A percentile compares a stretch with the other conserved stretches of the same genome.
phyloP scores from a whole-genome alignment of 2,329 filamentous ascomycete species.

The Diaporthe sp. region DNA sequence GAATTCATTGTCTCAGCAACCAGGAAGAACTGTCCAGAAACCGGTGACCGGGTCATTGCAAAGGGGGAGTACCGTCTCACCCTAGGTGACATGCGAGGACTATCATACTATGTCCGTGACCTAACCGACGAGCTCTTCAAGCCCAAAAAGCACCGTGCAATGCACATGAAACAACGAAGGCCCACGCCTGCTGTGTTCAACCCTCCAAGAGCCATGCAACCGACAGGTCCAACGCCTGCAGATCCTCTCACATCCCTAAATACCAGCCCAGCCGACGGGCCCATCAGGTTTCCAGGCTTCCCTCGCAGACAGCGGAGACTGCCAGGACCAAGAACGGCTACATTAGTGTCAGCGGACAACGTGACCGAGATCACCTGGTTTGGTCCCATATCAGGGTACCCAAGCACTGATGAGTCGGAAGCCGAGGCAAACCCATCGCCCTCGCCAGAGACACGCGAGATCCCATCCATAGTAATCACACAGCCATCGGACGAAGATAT shows the following conservation, averaged over 20 bases:
- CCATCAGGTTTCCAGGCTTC: constrained; percentile 24
- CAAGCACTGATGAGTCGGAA: constrained; percentile 1
- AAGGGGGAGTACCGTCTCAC: constrained; percentile 25
- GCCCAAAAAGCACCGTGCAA: not conserved
- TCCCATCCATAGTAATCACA: not conserved
- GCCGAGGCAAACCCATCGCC: not conserved
- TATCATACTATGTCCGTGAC: constrained; percentile 24
- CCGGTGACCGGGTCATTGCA: not conserved
- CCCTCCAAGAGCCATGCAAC: constrained; percentile 12
- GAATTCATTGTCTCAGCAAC: constrained; percentile 17
- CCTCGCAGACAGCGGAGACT: not conserved
- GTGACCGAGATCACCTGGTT: constrained; percentile 38
- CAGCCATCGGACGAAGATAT: not conserved
- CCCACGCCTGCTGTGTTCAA: not conserved
- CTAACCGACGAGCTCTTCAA: constrained; percentile 13
- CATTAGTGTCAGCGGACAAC: constrained; percentile 29
- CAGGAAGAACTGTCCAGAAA: not conserved
- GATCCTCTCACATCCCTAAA: constrained; percentile 32
- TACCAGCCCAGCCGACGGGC: constrained; percentile 9
- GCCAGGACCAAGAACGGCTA: constrained; percentile 11
- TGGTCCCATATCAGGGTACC: constrained; percentile 19
- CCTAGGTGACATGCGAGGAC: constrained; percentile 18
- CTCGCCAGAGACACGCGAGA: not conserved
- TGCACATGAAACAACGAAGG: not conserved
- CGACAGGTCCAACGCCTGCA: constrained; percentile 12